A percentile compares a stretch with the other conserved stretches of the same genome.
These are phyloP conservation scores for Penicillium simplicissimum DNA, from an alignment of 495 filamentous ascomycete species.

Conservation along the genomic window DNA sequence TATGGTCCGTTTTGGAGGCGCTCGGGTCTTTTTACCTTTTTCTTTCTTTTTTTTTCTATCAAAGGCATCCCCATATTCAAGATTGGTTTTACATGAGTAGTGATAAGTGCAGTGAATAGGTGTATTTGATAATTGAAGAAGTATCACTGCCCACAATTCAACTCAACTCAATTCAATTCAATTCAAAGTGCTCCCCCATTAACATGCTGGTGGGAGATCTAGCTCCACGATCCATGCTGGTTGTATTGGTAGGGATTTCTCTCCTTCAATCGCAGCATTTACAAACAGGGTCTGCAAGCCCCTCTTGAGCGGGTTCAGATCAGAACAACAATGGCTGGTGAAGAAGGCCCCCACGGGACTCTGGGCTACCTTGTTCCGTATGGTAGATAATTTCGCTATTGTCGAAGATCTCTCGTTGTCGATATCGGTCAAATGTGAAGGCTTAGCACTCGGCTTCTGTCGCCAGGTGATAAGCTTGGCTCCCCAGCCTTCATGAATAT, in stretches of 20 bases:
- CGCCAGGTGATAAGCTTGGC: slow-evolving; percentile 60
- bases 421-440: slow-evolving; percentile 49
- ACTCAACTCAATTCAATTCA: no score
- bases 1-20: no score
- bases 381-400: slow-evolving; percentile 41
- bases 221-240: slow-evolving; percentile 57
- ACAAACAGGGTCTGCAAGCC: slow-evolving; percentile 62
- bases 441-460: slow-evolving; percentile 27
- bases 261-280: slow-evolving; percentile 59
- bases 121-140: no score
- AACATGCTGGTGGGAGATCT: slow-evolving; percentile 39
- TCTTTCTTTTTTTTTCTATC: no score
- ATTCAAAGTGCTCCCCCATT: no score
- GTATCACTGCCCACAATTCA: no score
- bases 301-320: slow-evolving; percentile 30
- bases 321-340: slow-evolving; percentile 39
- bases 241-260: slow-evolving; percentile 37
- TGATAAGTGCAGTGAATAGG: no score
- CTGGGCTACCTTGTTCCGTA: slow-evolving; percentile 1
- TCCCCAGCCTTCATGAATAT: slow-evolving; percentile 72
- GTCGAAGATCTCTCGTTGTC: slow-evolving; percentile 43
- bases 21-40: no score
- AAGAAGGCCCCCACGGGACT: slow-evolving; percentile 9
- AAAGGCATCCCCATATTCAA: no score
- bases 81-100: no score